A percentile compares a stretch with the other conserved stretches of the same genome.
These are phyloP conservation scores for Penicillium salamii DNA, from an alignment of 495 filamentous ascomycete genomes.

Conservation along the genomic window DNA sequence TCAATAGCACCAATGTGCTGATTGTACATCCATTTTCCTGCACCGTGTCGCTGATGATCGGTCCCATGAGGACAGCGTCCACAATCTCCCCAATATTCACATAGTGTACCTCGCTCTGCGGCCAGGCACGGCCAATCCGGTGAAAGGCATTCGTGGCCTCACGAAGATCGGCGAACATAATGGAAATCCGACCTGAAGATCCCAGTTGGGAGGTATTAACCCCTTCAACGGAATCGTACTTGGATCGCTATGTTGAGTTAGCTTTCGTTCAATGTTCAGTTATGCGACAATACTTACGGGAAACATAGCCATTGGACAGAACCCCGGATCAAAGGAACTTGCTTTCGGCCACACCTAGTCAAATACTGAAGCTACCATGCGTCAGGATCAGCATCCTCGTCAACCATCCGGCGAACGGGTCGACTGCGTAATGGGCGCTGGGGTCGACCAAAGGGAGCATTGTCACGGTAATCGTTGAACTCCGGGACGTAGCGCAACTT, in stretches of 20 bases:
- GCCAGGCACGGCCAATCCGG: neutral
- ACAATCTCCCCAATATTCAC: neutral
- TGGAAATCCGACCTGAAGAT: neutral
- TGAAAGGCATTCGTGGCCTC: neutral
- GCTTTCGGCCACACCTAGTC: too few species aligned
- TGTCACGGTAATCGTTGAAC: slow-evolving; percentile 28
- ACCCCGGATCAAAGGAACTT: too few species aligned
- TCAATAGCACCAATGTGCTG: too few species aligned
- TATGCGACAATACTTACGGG: neutral
- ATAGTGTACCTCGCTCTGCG: neutral
- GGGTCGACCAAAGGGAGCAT: slow-evolving; percentile 8
- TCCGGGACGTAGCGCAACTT: slow-evolving; percentile 29
- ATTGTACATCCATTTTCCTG: neutral
- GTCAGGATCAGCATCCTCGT: too few species aligned
- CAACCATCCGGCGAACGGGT: slow-evolving; percentile 18
- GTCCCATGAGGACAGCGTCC: neutral
- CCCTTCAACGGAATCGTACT: neutral
- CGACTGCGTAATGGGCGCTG: slow-evolving; percentile 24
- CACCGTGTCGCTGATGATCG: neutral
- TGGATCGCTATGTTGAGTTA: neutral
- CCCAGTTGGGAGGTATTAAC: neutral
- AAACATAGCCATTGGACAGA: neutral
- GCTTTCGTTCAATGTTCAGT: neutral
- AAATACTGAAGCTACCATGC: neutral
- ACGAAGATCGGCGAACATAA: neutral